Evolutionary conservation across 1,284 basidiomycete species (phyloP), one percentile per base, ranked within the genome.

Genomic region (Bondarzewia mesenterica): DNA sequence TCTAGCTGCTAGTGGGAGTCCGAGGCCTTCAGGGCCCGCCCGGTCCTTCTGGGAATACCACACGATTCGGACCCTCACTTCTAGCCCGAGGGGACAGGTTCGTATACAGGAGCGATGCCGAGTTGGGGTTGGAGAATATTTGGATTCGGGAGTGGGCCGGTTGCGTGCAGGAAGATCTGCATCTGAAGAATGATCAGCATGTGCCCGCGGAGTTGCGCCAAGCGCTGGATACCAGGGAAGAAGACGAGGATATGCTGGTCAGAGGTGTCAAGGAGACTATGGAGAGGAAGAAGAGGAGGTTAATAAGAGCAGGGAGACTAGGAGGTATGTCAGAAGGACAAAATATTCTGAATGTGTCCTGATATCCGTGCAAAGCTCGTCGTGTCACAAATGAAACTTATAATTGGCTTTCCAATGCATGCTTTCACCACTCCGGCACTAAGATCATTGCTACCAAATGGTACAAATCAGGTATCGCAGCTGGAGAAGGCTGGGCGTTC

Each of bases 351-450:
- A 50, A 44, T 40, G 46, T 47, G 7, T 22, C 35, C 8, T n/a
- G n/a, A n/a, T 18, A 16, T 18, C 6, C 8, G n/a, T n/a, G n/a
- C 21, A 40, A 8, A 85, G 83, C 77, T 37, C 70, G 70, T 42
- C 77, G 80, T 16, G 70, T 87, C 44, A 85, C 83, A 3, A 87
- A 86, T 53, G 83, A 86, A 60, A 85, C 84, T 0, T 85, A 77
- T 54, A 73, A 81, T 57, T 84, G 73, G 73, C 71, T 85, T 5
- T 74, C 77, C 22, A 82, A 85, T 52, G 70, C 81, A 7, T 76
- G 80, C 37, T 85, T 83, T 67, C 80, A 87, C 57, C 79, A 82
- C 5, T 78, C 74, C 14, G 80, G 80, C 1, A 56, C 60, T 14
- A 78, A 70, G 52, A 60, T 86, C n/a, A 64, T 85, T 47, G 80